Percentiles rank a stretch among this genome's conserved stretches.
phyloP scores from a whole-genome alignment of 768 basidiomycete genomes.

The Amanita molliuscula region DNA sequence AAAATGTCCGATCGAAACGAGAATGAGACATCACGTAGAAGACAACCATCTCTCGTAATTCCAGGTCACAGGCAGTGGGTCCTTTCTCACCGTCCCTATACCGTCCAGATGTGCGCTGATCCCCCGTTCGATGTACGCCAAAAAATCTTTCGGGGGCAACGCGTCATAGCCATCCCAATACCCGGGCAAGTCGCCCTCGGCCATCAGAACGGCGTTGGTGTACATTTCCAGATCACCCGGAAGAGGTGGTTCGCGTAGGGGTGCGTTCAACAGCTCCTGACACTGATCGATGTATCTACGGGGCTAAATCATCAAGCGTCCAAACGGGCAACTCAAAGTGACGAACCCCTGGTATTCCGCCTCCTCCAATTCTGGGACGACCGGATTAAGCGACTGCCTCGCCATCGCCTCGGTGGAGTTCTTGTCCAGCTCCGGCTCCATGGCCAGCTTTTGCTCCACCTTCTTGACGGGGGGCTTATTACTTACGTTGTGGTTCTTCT shows the following conservation, averaged over 20 bases:
- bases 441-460: slow-evolving; percentile 22
- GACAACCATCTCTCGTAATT: slow-evolving; percentile 37
- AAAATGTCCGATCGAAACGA: neutral
- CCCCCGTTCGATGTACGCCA: slow-evolving; percentile 34
- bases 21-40: neutral
- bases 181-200: slow-evolving; percentile 24
- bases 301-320: neutral
- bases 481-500: slow-evolving; percentile 24
- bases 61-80: slow-evolving; percentile 24
- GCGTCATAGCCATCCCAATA: slow-evolving; percentile 21
- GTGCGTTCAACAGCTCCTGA: slow-evolving; percentile 25
- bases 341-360: slow-evolving; percentile 64
- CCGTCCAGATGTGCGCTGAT: slow-evolving; percentile 25
- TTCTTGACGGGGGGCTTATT: slow-evolving; percentile 28
- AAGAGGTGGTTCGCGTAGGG: slow-evolving; percentile 44
- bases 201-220: slow-evolving; percentile 37
- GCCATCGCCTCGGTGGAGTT: slow-evolving; percentile 53
- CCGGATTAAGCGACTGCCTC: slow-evolving; percentile 45
- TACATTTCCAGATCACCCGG: slow-evolving; percentile 34
- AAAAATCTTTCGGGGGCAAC: slow-evolving; percentile 32
- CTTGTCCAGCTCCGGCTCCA: slow-evolving; percentile 24
- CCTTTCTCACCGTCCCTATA: slow-evolving; percentile 14
- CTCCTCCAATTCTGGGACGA: slow-evolving; percentile 53
- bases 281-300: slow-evolving; percentile 67
- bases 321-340: neutral